Evolutionary conservation across 805 yeast genomes (phyloP), one percentile per base, ranked within the genome.

Genomic region (Barnettozyma sp.): DNA sequence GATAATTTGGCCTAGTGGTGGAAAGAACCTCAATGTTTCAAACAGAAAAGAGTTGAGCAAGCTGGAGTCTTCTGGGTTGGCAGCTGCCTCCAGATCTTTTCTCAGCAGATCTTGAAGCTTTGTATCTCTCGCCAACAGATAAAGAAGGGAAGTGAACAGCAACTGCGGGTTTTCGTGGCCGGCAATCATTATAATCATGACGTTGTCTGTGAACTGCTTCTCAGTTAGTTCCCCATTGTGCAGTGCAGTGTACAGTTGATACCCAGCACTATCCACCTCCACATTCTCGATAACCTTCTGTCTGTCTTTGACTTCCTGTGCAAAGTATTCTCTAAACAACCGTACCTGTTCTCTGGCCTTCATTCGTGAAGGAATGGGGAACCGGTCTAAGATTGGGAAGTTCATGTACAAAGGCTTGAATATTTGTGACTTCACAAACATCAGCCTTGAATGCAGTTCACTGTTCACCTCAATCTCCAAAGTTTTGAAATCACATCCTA

Each of bases 131-230:
- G 70, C 72, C 19, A 75, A 44, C 11, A 70, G 42, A 38, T 65
- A 74, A 2, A 75, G 43, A 6, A 68, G 46, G 0, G 77, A 69
- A 1, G 70, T 62, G 41, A 74, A 45, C 9, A 74, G 52, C 17
- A 76, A 48, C 40, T 73, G 75, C 0, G 82, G 82, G 41, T 76
- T 76, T 44, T 76, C 82, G 50, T 76, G 82, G 0, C 81, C 82
- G 1, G 82, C 82, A 30, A 76, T 70, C 46, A 75, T 52, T 4
- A 73, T 58, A 13, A 76, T 74, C 7, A 73, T 67, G 13, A 72
- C 60, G 50, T 76, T 76, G 46, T 76, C 81, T 3, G 60, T 52
- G 35, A 73, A 62, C 43, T 75, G 79, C 33, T 65, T 60, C 34
- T 63, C 55, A 3, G 69, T 58, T 3, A 76, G 58, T 4, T 42